These are phyloP conservation scores for Venturia asperata DNA, from an alignment of 2,329 filamentous ascomycete genomes.

Conservation along the genomic window DNA sequence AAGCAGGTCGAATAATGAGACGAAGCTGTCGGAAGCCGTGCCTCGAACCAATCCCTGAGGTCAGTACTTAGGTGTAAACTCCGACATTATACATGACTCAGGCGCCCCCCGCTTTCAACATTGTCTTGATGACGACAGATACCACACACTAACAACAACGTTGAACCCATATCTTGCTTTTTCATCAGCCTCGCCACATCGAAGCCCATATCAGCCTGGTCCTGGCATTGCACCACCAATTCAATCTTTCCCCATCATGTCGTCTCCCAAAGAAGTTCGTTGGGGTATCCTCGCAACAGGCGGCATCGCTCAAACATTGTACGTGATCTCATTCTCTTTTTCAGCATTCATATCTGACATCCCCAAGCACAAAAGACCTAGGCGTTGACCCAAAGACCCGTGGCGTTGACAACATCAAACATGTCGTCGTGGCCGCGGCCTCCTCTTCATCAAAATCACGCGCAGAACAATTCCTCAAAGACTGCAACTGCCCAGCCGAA, in stretches of 20 bases:
- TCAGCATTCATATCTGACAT: slow-evolving; percentile 12
- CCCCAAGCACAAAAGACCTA: slow-evolving; percentile 51
- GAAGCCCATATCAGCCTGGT: neutral
- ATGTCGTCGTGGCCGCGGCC: slow-evolving; percentile 71
- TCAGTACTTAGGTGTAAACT: neutral
- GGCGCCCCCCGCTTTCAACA: neutral
- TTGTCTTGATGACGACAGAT: neutral
- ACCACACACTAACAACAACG: neutral
- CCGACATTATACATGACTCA: neutral
- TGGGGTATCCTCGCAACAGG: slow-evolving; percentile 45
- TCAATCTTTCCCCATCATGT: neutral
- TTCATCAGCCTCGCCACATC: neutral
- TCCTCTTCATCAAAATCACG: slow-evolving; percentile 66
- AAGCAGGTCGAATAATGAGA: too few species aligned
- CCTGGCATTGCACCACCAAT: neutral
- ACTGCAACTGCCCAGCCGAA: slow-evolving; percentile 59
- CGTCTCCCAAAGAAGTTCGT: slow-evolving; percentile 31
- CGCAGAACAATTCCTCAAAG: slow-evolving; percentile 65
- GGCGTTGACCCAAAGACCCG: slow-evolving; percentile 65
- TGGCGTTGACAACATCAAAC: slow-evolving; percentile 63
- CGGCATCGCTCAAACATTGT: slow-evolving; percentile 42
- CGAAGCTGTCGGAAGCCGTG: too few species aligned
- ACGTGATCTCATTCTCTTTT: slow-evolving; percentile 22
- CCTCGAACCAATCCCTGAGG: neutral
- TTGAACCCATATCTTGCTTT: neutral